phyloP scores from a whole-genome alignment of 73 alveolate genomes.

The Vitrella brassicaformis region DNA sequence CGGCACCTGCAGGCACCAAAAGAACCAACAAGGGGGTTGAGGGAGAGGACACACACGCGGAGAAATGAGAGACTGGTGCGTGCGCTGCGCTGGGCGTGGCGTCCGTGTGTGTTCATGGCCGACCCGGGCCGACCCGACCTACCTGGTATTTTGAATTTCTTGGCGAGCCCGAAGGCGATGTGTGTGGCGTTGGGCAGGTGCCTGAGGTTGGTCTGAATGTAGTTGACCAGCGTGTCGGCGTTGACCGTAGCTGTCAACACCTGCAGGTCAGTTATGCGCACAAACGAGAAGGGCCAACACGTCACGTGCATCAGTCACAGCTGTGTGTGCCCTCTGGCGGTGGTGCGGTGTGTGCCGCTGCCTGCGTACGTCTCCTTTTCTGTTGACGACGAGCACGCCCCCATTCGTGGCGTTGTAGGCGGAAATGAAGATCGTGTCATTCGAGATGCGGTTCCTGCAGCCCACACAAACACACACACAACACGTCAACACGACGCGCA shows the following conservation, averaged over 20 bases:
- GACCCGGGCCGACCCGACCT: no score
- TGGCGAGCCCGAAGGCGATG: slow-evolving; percentile 78
- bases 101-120: no score
- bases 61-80: no score
- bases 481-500: no score
- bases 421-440: slow-evolving; percentile 59
- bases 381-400: slow-evolving; percentile 78
- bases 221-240: slow-evolving; percentile 57
- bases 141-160: slow-evolving; percentile 67
- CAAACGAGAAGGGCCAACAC: no score
- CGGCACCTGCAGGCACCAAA: slow-evolving; percentile 50
- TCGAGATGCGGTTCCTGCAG: neutral
- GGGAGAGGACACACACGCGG: neutral
- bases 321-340: no score
- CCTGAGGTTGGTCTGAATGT: slow-evolving; percentile 1
- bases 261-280: no score
- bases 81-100: no score
- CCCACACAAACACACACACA: neutral
- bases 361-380: no score
- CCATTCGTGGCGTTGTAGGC: slow-evolving; percentile 62
- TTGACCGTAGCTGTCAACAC: slow-evolving; percentile 61
- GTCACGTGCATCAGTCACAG: no score
- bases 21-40: neutral
- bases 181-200: no score
- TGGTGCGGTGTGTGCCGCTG: no score